phyloP scores from a whole-genome alignment of 148 eudicot species.

The Rhododendron williamsianum region DNA sequence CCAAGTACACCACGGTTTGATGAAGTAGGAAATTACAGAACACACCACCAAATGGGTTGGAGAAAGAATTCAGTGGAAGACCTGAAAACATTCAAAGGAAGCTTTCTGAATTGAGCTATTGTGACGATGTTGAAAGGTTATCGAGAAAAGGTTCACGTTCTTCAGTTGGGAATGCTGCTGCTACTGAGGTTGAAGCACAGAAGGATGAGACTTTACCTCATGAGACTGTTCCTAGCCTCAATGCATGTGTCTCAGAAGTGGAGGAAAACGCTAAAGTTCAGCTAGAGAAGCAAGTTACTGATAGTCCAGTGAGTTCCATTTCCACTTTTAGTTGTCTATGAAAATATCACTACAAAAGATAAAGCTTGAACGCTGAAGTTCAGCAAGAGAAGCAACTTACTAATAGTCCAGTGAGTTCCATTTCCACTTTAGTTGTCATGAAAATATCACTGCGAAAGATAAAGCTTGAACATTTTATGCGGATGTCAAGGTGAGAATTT shows the following conservation, averaged over 20 bases:
- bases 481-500: background rate
- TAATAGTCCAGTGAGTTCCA: constrained; percentile 44
- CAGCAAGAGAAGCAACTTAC: constrained; percentile 36
- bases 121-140: constrained; percentile 25
- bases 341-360: background rate
- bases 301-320: constrained; percentile 43
- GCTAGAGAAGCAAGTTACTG: constrained; percentile 35
- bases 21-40: constrained; percentile 24
- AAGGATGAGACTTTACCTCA: constrained; percentile 21
- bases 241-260: constrained; percentile 9
- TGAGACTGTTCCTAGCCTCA: constrained; percentile 13
- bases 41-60: constrained; percentile 31
- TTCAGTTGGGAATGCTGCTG: constrained; percentile 21
- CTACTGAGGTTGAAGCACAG: constrained; percentile 31
- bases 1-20: constrained; percentile 27
- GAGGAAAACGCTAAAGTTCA: constrained; percentile 31
- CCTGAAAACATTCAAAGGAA: constrained; percentile 35
- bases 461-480: background rate
- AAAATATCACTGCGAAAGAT: background rate
- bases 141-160: constrained; percentile 25
- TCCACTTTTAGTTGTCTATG: background rate
- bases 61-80: constrained; percentile 27
- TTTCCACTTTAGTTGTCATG: background rate
- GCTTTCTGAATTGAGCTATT: constrained; percentile 33
- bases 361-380: constrained; percentile 16